Evolutionary conservation across 345 rosid species (phyloP).

Genomic region (Isatis tinctoria): DNA sequence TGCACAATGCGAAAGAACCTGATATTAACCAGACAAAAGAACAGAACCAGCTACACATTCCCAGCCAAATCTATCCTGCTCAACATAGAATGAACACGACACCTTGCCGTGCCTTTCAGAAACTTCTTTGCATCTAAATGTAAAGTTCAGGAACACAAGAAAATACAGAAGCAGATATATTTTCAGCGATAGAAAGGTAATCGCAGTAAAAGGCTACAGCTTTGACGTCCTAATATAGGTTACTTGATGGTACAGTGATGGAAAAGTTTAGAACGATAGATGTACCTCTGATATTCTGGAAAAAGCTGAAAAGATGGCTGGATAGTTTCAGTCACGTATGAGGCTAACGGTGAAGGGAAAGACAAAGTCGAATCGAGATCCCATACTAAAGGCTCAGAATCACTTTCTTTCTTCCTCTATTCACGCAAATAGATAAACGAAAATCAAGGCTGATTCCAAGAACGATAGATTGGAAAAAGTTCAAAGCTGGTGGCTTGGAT

Average conservation of each 20-base stretch:
- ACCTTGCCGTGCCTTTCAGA: neutral
- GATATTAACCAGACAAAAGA: conserved; percentile 18
- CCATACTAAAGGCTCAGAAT: conserved; percentile 54
- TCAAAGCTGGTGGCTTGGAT: neutral
- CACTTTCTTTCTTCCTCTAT: conserved; percentile 53
- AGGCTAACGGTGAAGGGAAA: conserved; percentile 65
- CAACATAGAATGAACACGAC: neutral
- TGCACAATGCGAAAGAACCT: conserved; percentile 76
- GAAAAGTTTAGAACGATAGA: neutral
- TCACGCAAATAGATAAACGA: conserved; percentile 3
- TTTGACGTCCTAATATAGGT: neutral
- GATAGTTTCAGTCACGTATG: conserved; percentile 59
- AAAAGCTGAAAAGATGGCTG: conserved; percentile 75
- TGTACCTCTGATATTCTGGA: conserved; percentile 66
- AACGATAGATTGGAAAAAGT: neutral
- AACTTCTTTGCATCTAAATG: neutral
- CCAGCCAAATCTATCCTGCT: neutral
- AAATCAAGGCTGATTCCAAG: neutral
- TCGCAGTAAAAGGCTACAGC: neutral
- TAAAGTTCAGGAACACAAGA: neutral
- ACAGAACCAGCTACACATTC: neutral
- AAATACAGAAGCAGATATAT: neutral
- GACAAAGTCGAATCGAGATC: conserved; percentile 83
- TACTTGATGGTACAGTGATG: neutral
- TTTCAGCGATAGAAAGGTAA: neutral